Evolutionary conservation across 1,284 basidiomycete species (phyloP), one percentile per base, ranked within the genome.

Genomic region (Ustilago esculenta): DNA sequence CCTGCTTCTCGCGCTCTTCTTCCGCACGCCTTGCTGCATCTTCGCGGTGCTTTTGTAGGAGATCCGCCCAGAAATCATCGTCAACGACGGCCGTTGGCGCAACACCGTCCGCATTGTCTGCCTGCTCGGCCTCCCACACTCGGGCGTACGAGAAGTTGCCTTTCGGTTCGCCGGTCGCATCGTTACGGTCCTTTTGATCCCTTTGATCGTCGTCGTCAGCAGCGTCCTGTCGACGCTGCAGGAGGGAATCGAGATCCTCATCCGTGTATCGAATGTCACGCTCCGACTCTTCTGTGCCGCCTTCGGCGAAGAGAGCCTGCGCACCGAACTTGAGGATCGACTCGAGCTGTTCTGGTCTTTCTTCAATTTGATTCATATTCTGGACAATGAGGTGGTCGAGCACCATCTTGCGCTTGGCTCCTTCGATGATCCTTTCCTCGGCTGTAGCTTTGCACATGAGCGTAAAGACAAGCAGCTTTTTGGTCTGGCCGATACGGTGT

Each of bases 401-500:
- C 9, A 73, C 73, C 65, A 81, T 69, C 64, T 82, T 82, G 52
- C 65, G 69, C 49, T 81, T 81, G 40, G 79, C 80, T 15, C 52
- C 56, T 41, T 80, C 68, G 35, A 82, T 73, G 57, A 82, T 81
- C 45, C 73, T 69, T 54, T 84, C 82, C 57, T 84, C 82, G 34
- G 80, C 82, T 0, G 82, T 82, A 2, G 59, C 77, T 55, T 83
- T 82, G 66, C 76, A 75, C 57, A 83, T 72, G n/a, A 84, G 74
- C 42, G 80, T 81, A 51, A 83, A 83, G 18, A 83, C 82, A 27
- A 80, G 76, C 15, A 83, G 79, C 35, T 79, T 81, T 61, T 81
- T 80, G 43, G 61, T 81, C 57, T 84, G 83, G 6, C 83, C 83
- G 50, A 83, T 82, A 47, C 91, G 88, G 84, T 95, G 91, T 23